Conservation (phyloP, 495 filamentous ascomycete genomes). For the Annulohypoxylon nitens region DNA sequence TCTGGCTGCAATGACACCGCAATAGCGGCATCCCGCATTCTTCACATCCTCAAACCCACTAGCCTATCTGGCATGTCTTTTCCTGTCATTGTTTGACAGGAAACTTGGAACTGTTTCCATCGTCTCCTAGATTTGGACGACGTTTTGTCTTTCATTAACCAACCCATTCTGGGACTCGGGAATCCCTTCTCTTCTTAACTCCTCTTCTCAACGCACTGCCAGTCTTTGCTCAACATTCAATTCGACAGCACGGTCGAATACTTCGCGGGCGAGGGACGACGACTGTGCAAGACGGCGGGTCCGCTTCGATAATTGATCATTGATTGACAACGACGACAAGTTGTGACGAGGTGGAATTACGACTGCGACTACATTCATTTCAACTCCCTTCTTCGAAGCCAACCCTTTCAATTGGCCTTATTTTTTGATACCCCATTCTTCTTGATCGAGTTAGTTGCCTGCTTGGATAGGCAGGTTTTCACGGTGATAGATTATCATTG, state of each 20-base stretch:
- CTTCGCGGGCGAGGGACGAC: constrained; percentile 69
- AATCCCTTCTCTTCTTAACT: constrained; percentile 33
- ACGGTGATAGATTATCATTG: constrained; percentile 21
- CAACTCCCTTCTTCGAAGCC: constrained; percentile 37
- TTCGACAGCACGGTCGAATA: constrained; percentile 60
- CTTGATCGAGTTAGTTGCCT: constrained; percentile 34
- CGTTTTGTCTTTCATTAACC: constrained; percentile 37
- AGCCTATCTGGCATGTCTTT: constrained; percentile 43
- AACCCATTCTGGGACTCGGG: constrained; percentile 27
- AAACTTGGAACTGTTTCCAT: constrained; percentile 29
- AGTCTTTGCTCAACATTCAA: constrained; percentile 27
- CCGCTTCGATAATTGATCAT: constrained; percentile 51
- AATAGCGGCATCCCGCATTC: constrained; percentile 35
- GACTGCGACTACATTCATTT: constrained; percentile 44
- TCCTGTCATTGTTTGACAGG: constrained; percentile 31
- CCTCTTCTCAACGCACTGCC: constrained; percentile 22
- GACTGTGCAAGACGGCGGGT: constrained; percentile 62
- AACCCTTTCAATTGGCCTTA: constrained; percentile 36
- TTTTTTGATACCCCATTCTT: constrained; percentile 51
- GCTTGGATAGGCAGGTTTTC: constrained; percentile 32
- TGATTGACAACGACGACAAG: constrained; percentile 51
- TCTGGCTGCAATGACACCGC: constrained; percentile 35
- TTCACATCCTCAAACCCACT: constrained; percentile 26
- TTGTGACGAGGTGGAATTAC: constrained; percentile 22
- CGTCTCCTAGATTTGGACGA: constrained; percentile 30